Conservation (phyloP, 1,139 yeast genomes). For the Saccharomyces hybrid region DNA sequence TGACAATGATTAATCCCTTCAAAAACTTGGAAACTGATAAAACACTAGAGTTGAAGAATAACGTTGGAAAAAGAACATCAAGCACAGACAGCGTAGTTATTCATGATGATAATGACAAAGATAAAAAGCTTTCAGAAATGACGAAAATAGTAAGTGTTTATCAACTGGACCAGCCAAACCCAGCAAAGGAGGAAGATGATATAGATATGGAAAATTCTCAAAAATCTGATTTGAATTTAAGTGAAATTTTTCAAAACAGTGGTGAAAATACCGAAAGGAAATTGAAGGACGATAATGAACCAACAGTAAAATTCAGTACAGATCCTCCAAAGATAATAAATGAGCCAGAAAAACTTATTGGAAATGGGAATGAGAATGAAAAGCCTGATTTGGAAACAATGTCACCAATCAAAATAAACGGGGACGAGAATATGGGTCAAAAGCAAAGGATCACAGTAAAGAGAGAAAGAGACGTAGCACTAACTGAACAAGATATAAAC, state of each 20-base stretch:
- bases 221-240: conserved; percentile 20
- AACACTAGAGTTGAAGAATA: conserved; percentile 5
- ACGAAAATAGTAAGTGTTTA: conserved; percentile 36
- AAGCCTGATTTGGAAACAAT: background rate
- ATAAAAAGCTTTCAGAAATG: conserved; percentile 31
- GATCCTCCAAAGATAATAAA: conserved; percentile 20
- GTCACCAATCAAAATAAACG: background rate
- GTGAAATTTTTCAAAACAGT: conserved; percentile 19
- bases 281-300: conserved; percentile 9
- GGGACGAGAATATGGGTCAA: background rate
- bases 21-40: conserved; percentile 10
- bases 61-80: background rate
- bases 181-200: conserved; percentile 13
- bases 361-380: background rate
- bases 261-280: background rate
- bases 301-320: conserved; percentile 23
- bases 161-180: conserved; percentile 14
- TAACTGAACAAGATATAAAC: conserved; percentile 1
- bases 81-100: conserved; percentile 1
- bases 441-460: background rate
- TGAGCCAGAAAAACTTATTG: background rate
- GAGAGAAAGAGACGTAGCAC: background rate
- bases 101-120: conserved; percentile 8
- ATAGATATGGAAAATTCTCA: conserved; percentile 29
- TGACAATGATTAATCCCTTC: conserved; percentile 38